A percentile compares a stretch with the other conserved stretches of the same genome.
Conservation (phyloP, 208 protist species). For the Leishmania lainsoni region DNA sequence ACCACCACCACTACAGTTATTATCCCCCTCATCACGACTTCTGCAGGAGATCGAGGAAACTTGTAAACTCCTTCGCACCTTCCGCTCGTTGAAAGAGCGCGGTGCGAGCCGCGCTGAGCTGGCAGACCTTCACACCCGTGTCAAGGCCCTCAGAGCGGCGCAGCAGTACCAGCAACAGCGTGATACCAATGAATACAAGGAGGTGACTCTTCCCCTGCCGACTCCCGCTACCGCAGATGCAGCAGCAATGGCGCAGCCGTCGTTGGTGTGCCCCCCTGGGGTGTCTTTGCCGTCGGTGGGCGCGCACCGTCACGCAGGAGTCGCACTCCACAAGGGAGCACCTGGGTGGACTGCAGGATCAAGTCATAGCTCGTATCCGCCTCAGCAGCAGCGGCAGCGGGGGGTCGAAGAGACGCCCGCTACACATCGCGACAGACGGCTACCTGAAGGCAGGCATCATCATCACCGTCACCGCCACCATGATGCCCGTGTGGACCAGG, state of each 20-base stretch:
- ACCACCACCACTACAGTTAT: neutral
- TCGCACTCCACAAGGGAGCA: neutral
- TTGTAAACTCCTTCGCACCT: slow-evolving; percentile 38
- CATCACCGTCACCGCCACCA: neutral
- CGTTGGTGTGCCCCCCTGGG: too few relatives aligned
- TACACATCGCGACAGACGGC: neutral
- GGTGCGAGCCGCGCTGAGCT: slow-evolving; percentile 36
- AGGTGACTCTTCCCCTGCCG: neutral
- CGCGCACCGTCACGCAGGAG: neutral
- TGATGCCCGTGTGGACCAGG: neutral
- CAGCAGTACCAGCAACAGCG: neutral
- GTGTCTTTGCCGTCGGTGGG: neutral
- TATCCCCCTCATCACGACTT: slow-evolving; percentile 20
- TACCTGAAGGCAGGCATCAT: neutral
- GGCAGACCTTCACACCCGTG: slow-evolving; percentile 27
- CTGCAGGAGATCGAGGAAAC: slow-evolving; percentile 49
- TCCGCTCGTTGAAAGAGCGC: slow-evolving; percentile 42
- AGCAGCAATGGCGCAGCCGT: neutral
- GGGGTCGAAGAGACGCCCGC: neutral
- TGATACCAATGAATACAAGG: neutral
- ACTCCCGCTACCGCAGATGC: neutral
- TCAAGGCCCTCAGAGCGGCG: slow-evolving; percentile 28
- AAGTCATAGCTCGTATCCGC: neutral
- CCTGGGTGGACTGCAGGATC: neutral
- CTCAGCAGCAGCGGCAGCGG: neutral